Evolutionary conservation across 345 rosid species (phyloP).

Genomic region (Theobroma cacao): DNA sequence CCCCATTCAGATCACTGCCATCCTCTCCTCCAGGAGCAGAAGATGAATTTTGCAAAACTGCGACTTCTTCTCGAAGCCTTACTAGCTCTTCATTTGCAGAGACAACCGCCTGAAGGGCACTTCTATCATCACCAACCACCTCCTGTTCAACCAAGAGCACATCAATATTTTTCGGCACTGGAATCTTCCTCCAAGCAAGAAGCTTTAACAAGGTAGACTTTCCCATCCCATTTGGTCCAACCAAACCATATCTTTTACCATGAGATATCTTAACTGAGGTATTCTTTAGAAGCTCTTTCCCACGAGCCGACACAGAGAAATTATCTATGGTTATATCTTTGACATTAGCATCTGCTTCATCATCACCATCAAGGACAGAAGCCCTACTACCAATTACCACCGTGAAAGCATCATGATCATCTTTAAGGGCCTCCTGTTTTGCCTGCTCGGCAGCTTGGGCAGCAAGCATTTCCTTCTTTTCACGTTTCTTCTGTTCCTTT

Average conservation of each 20-base stretch:
- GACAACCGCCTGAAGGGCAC: conserved; percentile 87
- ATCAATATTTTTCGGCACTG: conserved; percentile 92
- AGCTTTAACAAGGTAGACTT: conserved; percentile 92
- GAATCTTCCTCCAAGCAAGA: conserved; percentile 97
- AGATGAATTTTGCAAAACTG: conserved; percentile 47
- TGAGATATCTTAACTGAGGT: conserved; percentile 88
- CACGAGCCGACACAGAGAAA: conserved; percentile 92
- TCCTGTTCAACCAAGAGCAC: conserved; percentile 95
- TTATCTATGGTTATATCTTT: conserved; percentile 77
- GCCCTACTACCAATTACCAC: conserved; percentile 90
- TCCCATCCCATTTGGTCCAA: conserved; percentile 96
- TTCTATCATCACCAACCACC: conserved; percentile 85
- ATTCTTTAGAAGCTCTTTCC: conserved; percentile 89
- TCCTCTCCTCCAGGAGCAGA: conserved; percentile 34
- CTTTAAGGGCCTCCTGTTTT: conserved; percentile 77
- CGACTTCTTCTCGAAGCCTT: conserved; percentile 65
- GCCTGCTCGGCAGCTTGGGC: conserved; percentile 55
- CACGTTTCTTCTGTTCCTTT: conserved; percentile 82
- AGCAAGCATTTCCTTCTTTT: conserved; percentile 63
- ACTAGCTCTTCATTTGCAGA: conserved; percentile 83
- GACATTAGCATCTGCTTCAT: conserved; percentile 84
- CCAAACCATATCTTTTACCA: conserved; percentile 93
- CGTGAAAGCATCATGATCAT: conserved; percentile 93
- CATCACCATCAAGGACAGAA: conserved; percentile 87
- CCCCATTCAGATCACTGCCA: conserved; percentile 30